Evolutionary conservation across 306 rosid species (phyloP).

Genomic region (Astragalus glycyphyllos): DNA sequence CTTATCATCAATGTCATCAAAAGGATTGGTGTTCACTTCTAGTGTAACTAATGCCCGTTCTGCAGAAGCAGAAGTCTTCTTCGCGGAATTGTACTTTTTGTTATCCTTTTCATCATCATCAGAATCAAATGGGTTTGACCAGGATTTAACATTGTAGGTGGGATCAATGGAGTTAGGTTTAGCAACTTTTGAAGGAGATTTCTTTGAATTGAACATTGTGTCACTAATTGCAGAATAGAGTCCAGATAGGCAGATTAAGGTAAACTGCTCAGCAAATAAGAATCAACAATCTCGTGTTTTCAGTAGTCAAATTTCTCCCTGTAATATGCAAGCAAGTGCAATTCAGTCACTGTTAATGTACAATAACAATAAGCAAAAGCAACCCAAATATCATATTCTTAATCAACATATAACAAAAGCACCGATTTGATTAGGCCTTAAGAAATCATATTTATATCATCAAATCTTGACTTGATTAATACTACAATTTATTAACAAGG

Average conservation of each 20-base stretch:
- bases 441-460: slow-evolving; percentile 19
- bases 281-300: slow-evolving; percentile 23
- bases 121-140: slow-evolving; percentile 72
- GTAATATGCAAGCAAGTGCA: slow-evolving; percentile 50
- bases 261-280: slow-evolving; percentile 32
- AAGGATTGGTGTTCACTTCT: slow-evolving; percentile 69
- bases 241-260: neutral
- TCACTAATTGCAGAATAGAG: slow-evolving; percentile 28
- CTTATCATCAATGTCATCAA: slow-evolving; percentile 61
- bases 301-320: slow-evolving; percentile 54
- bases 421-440: slow-evolving; percentile 12
- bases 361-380: slow-evolving; percentile 29
- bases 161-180: slow-evolving; percentile 56
- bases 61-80: slow-evolving; percentile 57
- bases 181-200: slow-evolving; percentile 63
- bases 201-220: slow-evolving; percentile 79
- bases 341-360: slow-evolving; percentile 4
- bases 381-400: slow-evolving; percentile 24
- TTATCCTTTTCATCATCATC: slow-evolving; percentile 51
- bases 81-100: slow-evolving; percentile 50
- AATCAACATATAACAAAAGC: slow-evolving; percentile 30
- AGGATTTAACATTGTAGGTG: slow-evolving; percentile 56
- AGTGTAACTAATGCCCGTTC: slow-evolving; percentile 53
- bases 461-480: neutral
- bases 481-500: neutral